A percentile compares a stretch with the other conserved stretches of the same genome.
Evolutionary conservation across 2,329 filamentous ascomycete genomes (phyloP).

Genomic region (Cytospora schulzeri): DNA sequence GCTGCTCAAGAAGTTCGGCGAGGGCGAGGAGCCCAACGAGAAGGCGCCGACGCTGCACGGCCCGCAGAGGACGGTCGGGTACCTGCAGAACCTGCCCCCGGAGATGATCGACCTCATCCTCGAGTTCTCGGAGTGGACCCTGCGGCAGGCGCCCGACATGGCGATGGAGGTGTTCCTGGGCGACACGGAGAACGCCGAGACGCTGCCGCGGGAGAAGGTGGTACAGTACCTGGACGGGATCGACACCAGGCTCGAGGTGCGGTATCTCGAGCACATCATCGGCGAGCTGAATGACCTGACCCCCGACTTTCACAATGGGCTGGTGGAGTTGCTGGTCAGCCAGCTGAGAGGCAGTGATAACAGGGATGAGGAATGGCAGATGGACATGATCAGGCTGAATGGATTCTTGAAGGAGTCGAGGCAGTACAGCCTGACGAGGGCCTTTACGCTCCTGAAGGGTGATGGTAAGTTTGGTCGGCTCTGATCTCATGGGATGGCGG

Average conservation of each 20-base stretch:
- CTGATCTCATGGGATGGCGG: neutral
- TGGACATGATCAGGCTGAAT: conserved; percentile 68
- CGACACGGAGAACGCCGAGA: conserved; percentile 94
- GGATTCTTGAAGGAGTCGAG: conserved; percentile 74
- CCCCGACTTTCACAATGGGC: conserved; percentile 82
- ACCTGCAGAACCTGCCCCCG: conserved; percentile 85
- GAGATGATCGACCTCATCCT: conserved; percentile 89
- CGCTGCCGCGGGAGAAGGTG: conserved; percentile 75
- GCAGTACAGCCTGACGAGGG: conserved; percentile 79
- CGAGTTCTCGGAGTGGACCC: conserved; percentile 87
- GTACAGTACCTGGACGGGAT: conserved; percentile 72
- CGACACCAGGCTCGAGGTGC: conserved; percentile 70
- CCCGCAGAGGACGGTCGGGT: conserved; percentile 80
- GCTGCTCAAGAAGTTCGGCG: conserved; percentile 79
- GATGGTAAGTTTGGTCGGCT: conserved; percentile 61
- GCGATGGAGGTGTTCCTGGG: conserved; percentile 93
- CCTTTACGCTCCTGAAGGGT: conserved; percentile 75
- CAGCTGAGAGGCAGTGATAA: conserved; percentile 49
- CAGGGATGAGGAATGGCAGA: conserved; percentile 52
- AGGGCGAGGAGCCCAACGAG: conserved; percentile 53
- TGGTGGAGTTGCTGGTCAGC: conserved; percentile 71
- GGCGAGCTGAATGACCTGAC: conserved; percentile 81
- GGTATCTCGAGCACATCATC: conserved; percentile 90
- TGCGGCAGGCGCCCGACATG: conserved; percentile 69
- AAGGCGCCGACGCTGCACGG: conserved; percentile 67